Percentiles rank a stretch among this genome's conserved stretches.
Conservation (phyloP, 495 filamentous ascomycete species). For the Penicillium diatomitis region DNA sequence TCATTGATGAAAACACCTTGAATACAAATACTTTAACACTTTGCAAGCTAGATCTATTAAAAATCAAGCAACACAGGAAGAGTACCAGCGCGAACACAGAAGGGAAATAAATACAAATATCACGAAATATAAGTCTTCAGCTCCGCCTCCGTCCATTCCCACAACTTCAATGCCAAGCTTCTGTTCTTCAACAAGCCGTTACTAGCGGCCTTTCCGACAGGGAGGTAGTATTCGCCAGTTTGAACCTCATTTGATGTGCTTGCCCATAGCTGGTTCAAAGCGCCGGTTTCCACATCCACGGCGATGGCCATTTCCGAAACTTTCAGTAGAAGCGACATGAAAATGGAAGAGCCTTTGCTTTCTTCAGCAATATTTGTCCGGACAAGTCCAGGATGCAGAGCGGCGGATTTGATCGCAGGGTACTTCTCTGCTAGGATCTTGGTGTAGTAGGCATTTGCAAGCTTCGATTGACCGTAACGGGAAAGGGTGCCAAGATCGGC, state of each 20-base stretch:
- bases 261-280: conserved; percentile 45
- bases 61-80: too few relatives aligned
- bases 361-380: conserved; percentile 6
- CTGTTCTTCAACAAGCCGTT: too few relatives aligned
- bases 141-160: conserved; percentile 39
- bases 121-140: too few relatives aligned
- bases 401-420: conserved; percentile 24
- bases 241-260: conserved; percentile 19
- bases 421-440: conserved; percentile 31
- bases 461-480: conserved; percentile 35
- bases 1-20: too few relatives aligned
- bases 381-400: conserved; percentile 32
- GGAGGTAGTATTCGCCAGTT: conserved; percentile 38
- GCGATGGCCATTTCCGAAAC: too few relatives aligned
- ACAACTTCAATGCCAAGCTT: conserved; percentile 32
- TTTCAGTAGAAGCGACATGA: conserved; percentile 8
- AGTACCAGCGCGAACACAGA: too few relatives aligned
- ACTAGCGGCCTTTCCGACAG: conserved; percentile 29
- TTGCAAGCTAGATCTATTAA: too few relatives aligned
- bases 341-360: conserved; percentile 9
- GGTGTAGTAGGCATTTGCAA: conserved; percentile 40
- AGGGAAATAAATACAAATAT: too few relatives aligned
- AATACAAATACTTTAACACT: too few relatives aligned
- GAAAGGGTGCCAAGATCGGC: conserved; percentile 6
- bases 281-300: conserved; percentile 20